These are phyloP conservation scores for Aspergillus phoenicis DNA, from an alignment of 2,329 filamentous ascomycete genomes.

Conservation along the genomic window DNA sequence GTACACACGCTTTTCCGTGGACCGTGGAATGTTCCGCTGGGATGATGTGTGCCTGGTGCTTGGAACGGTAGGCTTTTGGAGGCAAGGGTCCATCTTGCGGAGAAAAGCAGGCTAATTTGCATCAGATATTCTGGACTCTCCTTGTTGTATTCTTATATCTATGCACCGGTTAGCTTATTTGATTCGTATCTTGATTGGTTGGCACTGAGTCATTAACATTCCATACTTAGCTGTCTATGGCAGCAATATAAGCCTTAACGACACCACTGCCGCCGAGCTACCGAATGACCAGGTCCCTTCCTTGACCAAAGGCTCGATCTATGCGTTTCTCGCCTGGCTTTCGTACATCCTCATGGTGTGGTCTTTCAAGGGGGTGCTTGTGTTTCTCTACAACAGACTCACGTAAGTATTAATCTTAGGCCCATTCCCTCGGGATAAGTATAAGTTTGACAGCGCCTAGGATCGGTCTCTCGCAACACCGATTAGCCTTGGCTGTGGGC, in stretches of 20 bases:
- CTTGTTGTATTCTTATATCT: slow-evolving; percentile 20
- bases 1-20: slow-evolving; percentile 22
- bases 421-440: neutral
- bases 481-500: slow-evolving; percentile 12
- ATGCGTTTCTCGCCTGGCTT: slow-evolving; percentile 22
- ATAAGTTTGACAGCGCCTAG: slow-evolving; percentile 1
- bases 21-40: slow-evolving; percentile 18
- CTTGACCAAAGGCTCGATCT: slow-evolving; percentile 15
- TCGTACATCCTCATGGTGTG: slow-evolving; percentile 24
- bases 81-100: neutral
- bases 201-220: neutral
- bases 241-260: slow-evolving; percentile 19
- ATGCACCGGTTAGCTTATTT: slow-evolving; percentile 13
- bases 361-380: slow-evolving; percentile 22
- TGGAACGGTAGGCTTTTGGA: slow-evolving; percentile 10
- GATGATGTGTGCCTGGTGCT: slow-evolving; percentile 21
- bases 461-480: slow-evolving; percentile 23
- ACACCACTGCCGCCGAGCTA: slow-evolving; percentile 15
- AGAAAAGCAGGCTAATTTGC: neutral
- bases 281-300: slow-evolving; percentile 12
- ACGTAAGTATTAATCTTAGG: slow-evolving; percentile 15
- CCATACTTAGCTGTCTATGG: slow-evolving; percentile 10
- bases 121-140: slow-evolving; percentile 23
- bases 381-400: slow-evolving; percentile 22
- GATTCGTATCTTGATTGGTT: too few relatives aligned